Evolutionary conservation across 2,329 filamentous ascomycete species (phyloP).

Genomic region (Alternaria conjuncta): DNA sequence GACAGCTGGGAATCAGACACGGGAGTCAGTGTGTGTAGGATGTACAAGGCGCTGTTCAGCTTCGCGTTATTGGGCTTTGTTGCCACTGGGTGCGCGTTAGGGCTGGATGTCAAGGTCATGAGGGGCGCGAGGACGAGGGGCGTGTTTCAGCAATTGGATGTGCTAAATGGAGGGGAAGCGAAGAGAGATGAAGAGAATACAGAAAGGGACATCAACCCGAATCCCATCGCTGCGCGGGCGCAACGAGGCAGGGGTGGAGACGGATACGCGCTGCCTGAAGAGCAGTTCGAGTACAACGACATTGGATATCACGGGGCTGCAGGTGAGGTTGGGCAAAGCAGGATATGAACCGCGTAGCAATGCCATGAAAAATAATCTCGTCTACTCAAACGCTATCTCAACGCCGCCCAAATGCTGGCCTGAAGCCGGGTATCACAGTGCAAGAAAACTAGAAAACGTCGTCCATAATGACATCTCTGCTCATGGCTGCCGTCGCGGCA

Average conservation of each 20-base stretch:
- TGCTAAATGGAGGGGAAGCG: conserved; percentile 39
- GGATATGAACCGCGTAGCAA: too few relatives aligned
- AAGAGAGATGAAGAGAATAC: conserved; percentile 19
- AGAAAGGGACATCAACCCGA: conserved; percentile 32
- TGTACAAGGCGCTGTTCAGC: conserved; percentile 66
- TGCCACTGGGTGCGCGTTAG: conserved; percentile 55
- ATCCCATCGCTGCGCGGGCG: conserved; percentile 19
- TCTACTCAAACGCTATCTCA: not conserved
- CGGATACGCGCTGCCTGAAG: conserved; percentile 52
- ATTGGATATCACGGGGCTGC: conserved; percentile 50
- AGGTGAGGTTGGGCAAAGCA: conserved; percentile 18
- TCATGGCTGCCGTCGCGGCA: conserved; percentile 58
- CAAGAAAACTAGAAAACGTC: conserved; percentile 47
- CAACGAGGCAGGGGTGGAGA: conserved; percentile 22
- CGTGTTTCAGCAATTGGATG: conserved; percentile 57
- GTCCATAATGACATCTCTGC: conserved; percentile 60
- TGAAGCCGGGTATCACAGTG: conserved; percentile 44
- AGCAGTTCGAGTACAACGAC: conserved; percentile 53
- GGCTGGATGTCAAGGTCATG: conserved; percentile 59
- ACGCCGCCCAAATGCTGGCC: conserved; percentile 38
- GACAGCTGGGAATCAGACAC: conserved; percentile 61
- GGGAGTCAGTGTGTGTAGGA: conserved; percentile 63
- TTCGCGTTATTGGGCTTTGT: conserved; percentile 60
- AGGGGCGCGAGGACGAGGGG: conserved; percentile 52
- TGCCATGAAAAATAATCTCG: not conserved